Conservation (phyloP, 768 basidiomycete species). For the Psilocybe tampanensis region DNA sequence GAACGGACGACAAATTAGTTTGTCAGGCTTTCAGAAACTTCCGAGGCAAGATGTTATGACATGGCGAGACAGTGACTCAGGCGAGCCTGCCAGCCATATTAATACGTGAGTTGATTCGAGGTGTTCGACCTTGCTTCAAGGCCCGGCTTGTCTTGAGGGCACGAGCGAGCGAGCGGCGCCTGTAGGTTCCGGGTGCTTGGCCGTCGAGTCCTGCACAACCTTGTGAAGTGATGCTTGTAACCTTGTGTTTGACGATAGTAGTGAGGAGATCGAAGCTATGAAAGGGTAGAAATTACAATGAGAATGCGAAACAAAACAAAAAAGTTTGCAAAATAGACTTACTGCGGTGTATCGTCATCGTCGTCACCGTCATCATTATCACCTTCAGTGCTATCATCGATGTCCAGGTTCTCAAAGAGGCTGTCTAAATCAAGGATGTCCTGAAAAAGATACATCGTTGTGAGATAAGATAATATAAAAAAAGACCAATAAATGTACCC, state of each 20-base stretch:
- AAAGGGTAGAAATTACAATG: neutral
- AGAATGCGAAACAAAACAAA: neutral
- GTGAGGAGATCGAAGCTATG: slow-evolving; percentile 19
- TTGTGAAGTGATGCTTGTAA: slow-evolving; percentile 19
- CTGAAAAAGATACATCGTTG: neutral
- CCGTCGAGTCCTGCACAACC: slow-evolving; percentile 26
- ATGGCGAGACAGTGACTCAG: neutral
- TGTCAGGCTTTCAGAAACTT: neutral
- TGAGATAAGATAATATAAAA: neutral
- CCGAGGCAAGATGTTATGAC: no score
- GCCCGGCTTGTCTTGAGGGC: slow-evolving; percentile 1
- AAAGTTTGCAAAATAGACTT: slow-evolving; percentile 1
- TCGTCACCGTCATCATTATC: slow-evolving; percentile 22
- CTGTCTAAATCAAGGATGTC: slow-evolving; percentile 17
- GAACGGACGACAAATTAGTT: slow-evolving; percentile 8
- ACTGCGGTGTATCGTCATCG: slow-evolving; percentile 23
- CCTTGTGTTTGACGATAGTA: slow-evolving; percentile 18
- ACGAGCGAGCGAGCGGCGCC: slow-evolving; percentile 8
- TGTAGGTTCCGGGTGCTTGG: slow-evolving; percentile 24
- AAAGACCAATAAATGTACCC: slow-evolving; percentile 15
- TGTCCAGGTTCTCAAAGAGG: slow-evolving; percentile 23
- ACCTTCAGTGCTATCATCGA: slow-evolving; percentile 15
- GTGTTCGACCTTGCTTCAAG: slow-evolving; percentile 1
- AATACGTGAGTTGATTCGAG: neutral
- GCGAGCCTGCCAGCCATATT: neutral